Conservation (phyloP, 495 filamentous ascomycete genomes). For the Melanomma pulvis-pyrius region DNA sequence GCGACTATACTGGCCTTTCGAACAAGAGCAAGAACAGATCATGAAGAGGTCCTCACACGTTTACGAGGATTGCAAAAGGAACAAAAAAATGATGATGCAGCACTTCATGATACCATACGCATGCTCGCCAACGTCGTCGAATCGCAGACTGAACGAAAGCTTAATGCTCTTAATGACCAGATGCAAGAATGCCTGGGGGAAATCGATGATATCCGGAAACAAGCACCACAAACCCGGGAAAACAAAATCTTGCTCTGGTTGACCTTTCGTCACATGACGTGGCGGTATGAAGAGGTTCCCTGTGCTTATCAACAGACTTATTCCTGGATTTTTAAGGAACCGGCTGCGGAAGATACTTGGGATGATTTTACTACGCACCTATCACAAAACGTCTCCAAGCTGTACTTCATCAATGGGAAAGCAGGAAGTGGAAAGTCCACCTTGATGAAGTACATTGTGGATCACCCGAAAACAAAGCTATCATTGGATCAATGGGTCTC, state of each 20-base stretch:
- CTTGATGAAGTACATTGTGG: conserved; percentile 20
- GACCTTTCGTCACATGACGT: conserved; percentile 4
- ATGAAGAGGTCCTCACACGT: neutral
- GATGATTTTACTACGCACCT: conserved; percentile 1
- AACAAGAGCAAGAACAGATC: neutral
- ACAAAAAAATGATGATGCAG: neutral
- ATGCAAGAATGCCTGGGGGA: neutral
- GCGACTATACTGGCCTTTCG: conserved; percentile 2
- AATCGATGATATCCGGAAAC: neutral
- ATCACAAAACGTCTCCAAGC: neutral
- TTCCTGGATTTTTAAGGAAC: conserved; percentile 6
- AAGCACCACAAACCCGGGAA: neutral
- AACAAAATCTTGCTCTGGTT: neutral
- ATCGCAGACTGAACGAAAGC: neutral
- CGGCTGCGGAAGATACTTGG: neutral
- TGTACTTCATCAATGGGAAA: conserved; percentile 19
- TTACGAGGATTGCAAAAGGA: neutral
- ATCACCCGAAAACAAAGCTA: neutral
- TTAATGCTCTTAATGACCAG: neutral
- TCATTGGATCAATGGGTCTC: neutral
- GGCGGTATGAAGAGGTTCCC: conserved; percentile 3
- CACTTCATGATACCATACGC: neutral
- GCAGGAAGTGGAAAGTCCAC: conserved; percentile 21
- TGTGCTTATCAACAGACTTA: conserved; percentile 3
- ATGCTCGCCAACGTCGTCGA: neutral